Evolutionary conservation across 768 basidiomycete genomes (phyloP), one percentile per base, ranked within the genome.

Genomic region (Infundibulicybe gibba): DNA sequence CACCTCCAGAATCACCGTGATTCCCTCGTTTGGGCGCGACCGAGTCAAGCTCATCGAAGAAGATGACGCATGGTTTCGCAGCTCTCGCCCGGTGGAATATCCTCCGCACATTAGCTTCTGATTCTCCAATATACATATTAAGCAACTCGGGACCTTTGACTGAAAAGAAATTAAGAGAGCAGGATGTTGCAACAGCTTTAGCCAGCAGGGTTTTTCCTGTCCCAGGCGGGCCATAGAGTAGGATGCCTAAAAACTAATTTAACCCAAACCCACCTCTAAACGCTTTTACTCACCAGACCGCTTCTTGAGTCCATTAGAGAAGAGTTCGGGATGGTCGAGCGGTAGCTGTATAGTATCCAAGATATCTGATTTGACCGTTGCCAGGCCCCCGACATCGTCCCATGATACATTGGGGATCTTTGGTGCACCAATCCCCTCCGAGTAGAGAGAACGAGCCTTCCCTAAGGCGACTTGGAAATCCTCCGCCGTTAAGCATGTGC

Each of bases 81-180:
- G 94, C 93, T 44, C 90, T 70, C 20, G 94, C 94, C 11, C 83
- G 80, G 61, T 94, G 90, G 63, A 97, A 97, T 1, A 97, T 83
- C 13, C 85, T 75, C 12, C 97, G 81, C 34, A 99, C 94, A 65
- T 98, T 99, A 50, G 97, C 97, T 65, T 97, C 94, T 10, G 92
- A 94, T 66, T 97, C 94, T 49, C 94, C 94, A 57, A 97, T 95
- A 66, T 95, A 97, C 94, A 97, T 97, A 67, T 95, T 95, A 43
- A 97, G 79, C 32, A 97, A 68, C 59, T 97, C 94, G 3, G 94
- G 94, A 0, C 94, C 94, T 62, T 97, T 97, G 57, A 97, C 83
- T n/a, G 92, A 94, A 68, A 97, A 87, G 66, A 97, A 97, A 63
- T 97, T 97, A 54, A 97, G 76, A 19, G 92, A 87, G 62, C 89